phyloP scores from a whole-genome alignment of 2,329 filamentous ascomycete genomes.

The Calonectria pauciramosa region DNA sequence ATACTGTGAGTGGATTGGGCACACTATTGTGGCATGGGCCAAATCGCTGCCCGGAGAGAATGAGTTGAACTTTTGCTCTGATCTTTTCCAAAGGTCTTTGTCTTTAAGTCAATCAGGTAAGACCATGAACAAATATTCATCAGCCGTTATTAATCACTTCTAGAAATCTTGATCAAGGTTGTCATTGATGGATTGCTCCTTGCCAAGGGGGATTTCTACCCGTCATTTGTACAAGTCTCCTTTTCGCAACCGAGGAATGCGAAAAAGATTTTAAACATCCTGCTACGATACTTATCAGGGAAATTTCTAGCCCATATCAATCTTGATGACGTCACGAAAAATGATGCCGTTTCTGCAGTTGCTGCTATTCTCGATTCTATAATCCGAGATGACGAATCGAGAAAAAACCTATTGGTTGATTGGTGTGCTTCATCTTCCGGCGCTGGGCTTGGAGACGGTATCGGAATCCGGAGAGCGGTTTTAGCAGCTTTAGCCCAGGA shows the following conservation, averaged over 20 bases:
- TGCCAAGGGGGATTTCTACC: constrained; percentile 35
- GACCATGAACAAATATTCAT: constrained; percentile 17
- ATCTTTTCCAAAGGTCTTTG: constrained; percentile 71
- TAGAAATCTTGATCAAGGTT: constrained; percentile 58
- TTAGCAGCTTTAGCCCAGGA: constrained; percentile 69
- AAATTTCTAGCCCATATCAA: constrained; percentile 56
- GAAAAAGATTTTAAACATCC: constrained; percentile 46
- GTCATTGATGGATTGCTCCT: constrained; percentile 56
- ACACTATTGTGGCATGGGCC: constrained; percentile 68
- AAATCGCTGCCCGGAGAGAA: constrained; percentile 49
- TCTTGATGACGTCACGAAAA: constrained; percentile 47
- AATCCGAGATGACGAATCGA: constrained; percentile 59
- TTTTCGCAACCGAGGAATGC: constrained; percentile 44
- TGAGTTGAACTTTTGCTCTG: constrained; percentile 58
- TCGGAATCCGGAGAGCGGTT: constrained; percentile 77
- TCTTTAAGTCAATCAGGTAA: constrained; percentile 81
- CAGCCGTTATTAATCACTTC: background rate
- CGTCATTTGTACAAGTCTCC: constrained; percentile 48
- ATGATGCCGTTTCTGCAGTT: constrained; percentile 66
- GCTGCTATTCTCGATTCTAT: constrained; percentile 69
- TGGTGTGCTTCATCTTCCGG: constrained; percentile 77
- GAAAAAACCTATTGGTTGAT: constrained; percentile 68
- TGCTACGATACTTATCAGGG: constrained; percentile 59
- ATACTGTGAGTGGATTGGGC: constrained; percentile 81
- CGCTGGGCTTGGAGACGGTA: constrained; percentile 73